These are phyloP conservation scores for Fusarium armeniacum DNA, from an alignment of 2,329 filamentous ascomycete species.

Conservation along the genomic window DNA sequence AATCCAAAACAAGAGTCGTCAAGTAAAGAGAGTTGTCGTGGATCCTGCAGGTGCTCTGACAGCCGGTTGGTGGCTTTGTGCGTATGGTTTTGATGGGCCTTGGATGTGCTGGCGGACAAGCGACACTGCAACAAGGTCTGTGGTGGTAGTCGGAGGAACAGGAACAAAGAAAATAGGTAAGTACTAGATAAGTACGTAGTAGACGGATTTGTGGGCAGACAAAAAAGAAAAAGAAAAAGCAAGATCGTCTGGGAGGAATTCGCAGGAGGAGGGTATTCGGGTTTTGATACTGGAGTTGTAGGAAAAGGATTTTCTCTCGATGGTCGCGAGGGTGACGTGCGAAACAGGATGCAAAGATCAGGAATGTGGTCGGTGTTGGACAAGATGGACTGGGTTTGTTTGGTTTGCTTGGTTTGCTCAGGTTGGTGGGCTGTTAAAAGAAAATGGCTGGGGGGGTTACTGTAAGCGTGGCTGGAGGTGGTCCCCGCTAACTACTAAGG, in stretches of 20 bases:
- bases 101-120: constrained; percentile 37
- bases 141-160: constrained; percentile 30
- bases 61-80: constrained; percentile 27
- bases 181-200: constrained; percentile 6
- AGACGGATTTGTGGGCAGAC: constrained; percentile 11
- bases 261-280: constrained; percentile 19
- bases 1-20: constrained; percentile 24
- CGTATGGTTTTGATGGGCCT: constrained; percentile 26
- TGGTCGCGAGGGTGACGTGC: constrained; percentile 47
- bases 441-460: constrained; percentile 51
- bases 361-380: constrained; percentile 48
- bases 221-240: constrained; percentile 18
- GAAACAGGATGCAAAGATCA: constrained; percentile 49
- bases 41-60: constrained; percentile 16
- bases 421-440: constrained; percentile 28
- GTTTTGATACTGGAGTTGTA: constrained; percentile 34
- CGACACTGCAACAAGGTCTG: constrained; percentile 18
- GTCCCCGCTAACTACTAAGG: constrained; percentile 48
- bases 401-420: constrained; percentile 29
- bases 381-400: constrained; percentile 41
- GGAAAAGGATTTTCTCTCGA: constrained; percentile 36
- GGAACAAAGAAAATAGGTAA: constrained; percentile 23
- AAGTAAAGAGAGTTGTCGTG: constrained; percentile 22
- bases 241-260: constrained; percentile 26
- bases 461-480: constrained; percentile 51